phyloP scores from a whole-genome alignment of 2,329 filamentous ascomycete genomes.

The Lomentospora prolificans region DNA sequence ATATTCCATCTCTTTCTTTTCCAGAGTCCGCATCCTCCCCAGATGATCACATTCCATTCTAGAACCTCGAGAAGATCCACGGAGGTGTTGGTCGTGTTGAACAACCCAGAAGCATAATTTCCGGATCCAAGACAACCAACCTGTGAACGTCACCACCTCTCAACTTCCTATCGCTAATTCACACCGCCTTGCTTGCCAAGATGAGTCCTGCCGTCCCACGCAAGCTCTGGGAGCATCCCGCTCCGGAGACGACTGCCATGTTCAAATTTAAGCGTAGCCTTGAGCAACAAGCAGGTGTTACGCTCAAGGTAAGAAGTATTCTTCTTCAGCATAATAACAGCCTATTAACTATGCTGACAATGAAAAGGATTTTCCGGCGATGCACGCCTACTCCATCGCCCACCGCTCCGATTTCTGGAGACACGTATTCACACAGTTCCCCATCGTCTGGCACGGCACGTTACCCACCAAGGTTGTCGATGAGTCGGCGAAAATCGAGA shows the following conservation, averaged over 20 bases:
- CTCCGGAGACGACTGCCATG: conserved; percentile 53
- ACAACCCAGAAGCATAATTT: too few relatives aligned
- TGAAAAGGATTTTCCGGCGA: conserved; percentile 52
- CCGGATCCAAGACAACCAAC: too few relatives aligned
- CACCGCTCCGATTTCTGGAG: conserved; percentile 56
- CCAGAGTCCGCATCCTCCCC: background rate
- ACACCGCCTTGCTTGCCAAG: background rate
- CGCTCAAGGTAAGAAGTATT: conserved; percentile 42
- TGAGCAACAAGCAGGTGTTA: conserved; percentile 46
- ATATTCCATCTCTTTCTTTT: background rate
- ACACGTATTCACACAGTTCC: conserved; percentile 49
- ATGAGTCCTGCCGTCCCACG: conserved; percentile 28
- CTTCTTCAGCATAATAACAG: too few relatives aligned
- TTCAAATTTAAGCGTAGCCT: conserved; percentile 56
- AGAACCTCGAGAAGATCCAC: too few relatives aligned
- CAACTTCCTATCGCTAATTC: too few relatives aligned
- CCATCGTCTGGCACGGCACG: conserved; percentile 53
- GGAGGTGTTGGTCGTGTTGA: too few relatives aligned
- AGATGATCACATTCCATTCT: too few relatives aligned
- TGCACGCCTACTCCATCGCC: conserved; percentile 60
- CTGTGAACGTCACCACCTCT: too few relatives aligned
- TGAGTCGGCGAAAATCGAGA: conserved; percentile 57
- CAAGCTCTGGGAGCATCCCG: conserved; percentile 60
- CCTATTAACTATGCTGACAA: too few relatives aligned
- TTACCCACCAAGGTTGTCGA: conserved; percentile 52